Evolutionary conservation across 352 stramenopile genomes (phyloP).

Genomic region (Globisporangium sylvaticum): DNA sequence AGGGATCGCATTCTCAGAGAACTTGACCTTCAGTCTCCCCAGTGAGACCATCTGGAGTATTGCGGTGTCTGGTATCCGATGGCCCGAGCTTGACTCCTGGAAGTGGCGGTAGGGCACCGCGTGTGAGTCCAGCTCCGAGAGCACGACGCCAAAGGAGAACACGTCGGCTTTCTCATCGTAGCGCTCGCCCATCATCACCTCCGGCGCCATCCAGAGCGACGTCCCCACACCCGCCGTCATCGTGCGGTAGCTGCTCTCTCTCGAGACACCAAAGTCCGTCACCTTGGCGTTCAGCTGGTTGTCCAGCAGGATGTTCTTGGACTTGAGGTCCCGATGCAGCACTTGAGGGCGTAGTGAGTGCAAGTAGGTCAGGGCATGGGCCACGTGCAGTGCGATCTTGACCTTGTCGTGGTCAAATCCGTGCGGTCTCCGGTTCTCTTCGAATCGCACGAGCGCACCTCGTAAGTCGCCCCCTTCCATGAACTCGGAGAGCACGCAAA

Average conservation of each 20-base stretch:
- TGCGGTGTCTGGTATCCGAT: neutral
- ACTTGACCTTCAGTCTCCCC: neutral
- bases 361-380: conserved; percentile 33
- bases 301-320: conserved; percentile 20
- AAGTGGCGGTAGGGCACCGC: neutral
- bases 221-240: conserved; percentile 23
- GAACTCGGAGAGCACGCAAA: conserved; percentile 37
- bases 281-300: conserved; percentile 44
- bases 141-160: neutral
- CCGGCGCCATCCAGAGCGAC: conserved; percentile 42
- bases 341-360: conserved; percentile 32
- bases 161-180: too few species aligned
- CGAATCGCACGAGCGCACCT: conserved; percentile 23
- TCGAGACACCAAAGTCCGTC: conserved; percentile 49
- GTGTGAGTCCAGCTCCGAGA: neutral
- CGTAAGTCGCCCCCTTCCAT: conserved; percentile 41
- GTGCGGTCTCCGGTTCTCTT: conserved; percentile 20
- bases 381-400: conserved; percentile 26
- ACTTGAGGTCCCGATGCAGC: conserved; percentile 18
- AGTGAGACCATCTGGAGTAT: neutral
- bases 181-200: conserved; percentile 27
- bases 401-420: conserved; percentile 36
- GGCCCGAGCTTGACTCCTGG: neutral
- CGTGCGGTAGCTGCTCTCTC: neutral
- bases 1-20: neutral